Conservation (phyloP, 2,329 filamentous ascomycete species). For the Stagonosporopsis rhizophila region DNA sequence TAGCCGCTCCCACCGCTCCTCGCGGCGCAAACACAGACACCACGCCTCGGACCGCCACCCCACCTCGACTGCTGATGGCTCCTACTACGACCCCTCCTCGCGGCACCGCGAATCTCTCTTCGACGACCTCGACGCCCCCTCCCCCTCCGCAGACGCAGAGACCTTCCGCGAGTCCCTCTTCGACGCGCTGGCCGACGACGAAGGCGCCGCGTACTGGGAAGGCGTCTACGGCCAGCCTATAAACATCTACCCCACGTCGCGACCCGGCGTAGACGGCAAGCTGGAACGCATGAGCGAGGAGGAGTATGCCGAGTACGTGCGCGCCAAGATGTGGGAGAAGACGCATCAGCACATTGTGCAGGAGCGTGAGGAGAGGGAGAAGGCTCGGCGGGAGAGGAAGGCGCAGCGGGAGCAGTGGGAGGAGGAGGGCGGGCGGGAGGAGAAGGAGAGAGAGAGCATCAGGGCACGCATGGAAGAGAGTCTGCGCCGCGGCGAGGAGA, state of each 20-base stretch:
- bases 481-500: conserved; percentile 70
- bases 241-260: conserved; percentile 73
- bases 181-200: conserved; percentile 95
- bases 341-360: conserved; percentile 84
- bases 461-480: conserved; percentile 73
- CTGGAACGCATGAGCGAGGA: conserved; percentile 91
- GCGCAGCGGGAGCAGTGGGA: conserved; percentile 46
- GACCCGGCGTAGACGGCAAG: conserved; percentile 60
- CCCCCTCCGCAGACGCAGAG: not conserved
- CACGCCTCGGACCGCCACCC: conserved; percentile 29
- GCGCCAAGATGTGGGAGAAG: conserved; percentile 93
- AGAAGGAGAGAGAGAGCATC: conserved; percentile 57
- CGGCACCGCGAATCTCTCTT: conserved; percentile 60
- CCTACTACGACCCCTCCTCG: conserved; percentile 42
- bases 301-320: conserved; percentile 86
- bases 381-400: conserved; percentile 56
- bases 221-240: conserved; percentile 95
- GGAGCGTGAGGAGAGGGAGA: conserved; percentile 69
- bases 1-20: conserved; percentile 18
- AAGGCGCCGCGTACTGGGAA: conserved; percentile 95
- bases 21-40: conserved; percentile 30
- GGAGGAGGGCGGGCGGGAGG: conserved; percentile 51
- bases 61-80: conserved; percentile 37
- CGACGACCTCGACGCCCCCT: conserved; percentile 76
- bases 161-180: conserved; percentile 60